phyloP scores from a whole-genome alignment of 345 rosid species.

The Raphanus sativus region DNA sequence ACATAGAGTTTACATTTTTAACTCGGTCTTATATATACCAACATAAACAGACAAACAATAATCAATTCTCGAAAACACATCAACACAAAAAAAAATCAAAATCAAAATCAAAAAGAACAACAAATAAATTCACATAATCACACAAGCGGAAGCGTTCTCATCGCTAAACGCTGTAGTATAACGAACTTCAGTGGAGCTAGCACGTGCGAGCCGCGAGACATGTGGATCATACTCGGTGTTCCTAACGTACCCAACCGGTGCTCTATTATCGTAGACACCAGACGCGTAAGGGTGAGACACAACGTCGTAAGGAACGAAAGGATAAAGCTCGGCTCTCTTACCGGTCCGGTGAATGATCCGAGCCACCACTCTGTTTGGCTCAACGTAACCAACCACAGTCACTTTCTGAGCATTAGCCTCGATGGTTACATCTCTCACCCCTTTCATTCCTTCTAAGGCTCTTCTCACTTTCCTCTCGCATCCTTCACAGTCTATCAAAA shows the following conservation, averaged over 20 bases:
- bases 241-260: slow-evolving; percentile 85
- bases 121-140: slow-evolving; percentile 55
- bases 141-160: slow-evolving; percentile 70
- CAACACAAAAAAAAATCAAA: not conserved
- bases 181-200: slow-evolving; percentile 91
- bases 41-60: slow-evolving; percentile 1
- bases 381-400: slow-evolving; percentile 85
- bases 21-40: not conserved
- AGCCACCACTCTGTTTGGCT: slow-evolving; percentile 67
- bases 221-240: slow-evolving; percentile 59
- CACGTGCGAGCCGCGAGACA: slow-evolving; percentile 71
- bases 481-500: slow-evolving; percentile 91
- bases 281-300: slow-evolving; percentile 92
- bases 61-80: not conserved
- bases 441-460: slow-evolving; percentile 86
- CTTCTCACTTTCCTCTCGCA: slow-evolving; percentile 87
- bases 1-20: not conserved
- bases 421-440: slow-evolving; percentile 71
- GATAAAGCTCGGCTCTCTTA: slow-evolving; percentile 88
- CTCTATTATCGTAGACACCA: slow-evolving; percentile 87
- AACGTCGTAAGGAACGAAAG: slow-evolving; percentile 84
- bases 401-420: slow-evolving; percentile 82
- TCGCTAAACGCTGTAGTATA: slow-evolving; percentile 98
- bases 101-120: not conserved
- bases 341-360: slow-evolving; percentile 87